Evolutionary conservation across 768 basidiomycete species (phyloP), one percentile per base, ranked within the genome.

Genomic region (Amanita inopinata): DNA sequence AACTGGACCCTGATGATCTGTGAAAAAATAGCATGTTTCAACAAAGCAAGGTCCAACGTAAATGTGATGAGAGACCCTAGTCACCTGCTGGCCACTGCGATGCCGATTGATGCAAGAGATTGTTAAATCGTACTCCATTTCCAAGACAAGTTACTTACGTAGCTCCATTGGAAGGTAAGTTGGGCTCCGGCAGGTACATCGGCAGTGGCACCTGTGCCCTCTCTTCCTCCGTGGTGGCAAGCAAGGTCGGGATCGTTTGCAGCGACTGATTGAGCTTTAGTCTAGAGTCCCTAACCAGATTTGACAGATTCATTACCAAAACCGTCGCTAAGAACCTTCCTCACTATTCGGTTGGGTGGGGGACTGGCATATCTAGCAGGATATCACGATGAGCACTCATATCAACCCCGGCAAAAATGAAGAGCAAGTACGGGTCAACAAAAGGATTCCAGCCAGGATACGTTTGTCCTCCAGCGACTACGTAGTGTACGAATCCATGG

Each of bases 1-100:
- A 15, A 71, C 64, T 19, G 69, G 70, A 3, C 71, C 71, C 53
- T 66, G 58, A 53, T 72, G 73, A 49, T 71, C 72, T 69, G 34
- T 43, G 41, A 33, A 33, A 27, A 40, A 40, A 34, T 14, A 14
- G 11, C 24, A 18, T 34, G n/a, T 15, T 34, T 34, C 22, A 35
- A 24, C 37, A n/a, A n/a, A n/a, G n/a, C n/a, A n/a, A n/a, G n/a
- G n/a, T n/a, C n/a, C n/a, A n/a, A n/a, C n/a, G n/a, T n/a, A n/a
- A n/a, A n/a, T n/a, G n/a, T n/a, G n/a, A n/a, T n/a, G n/a, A n/a
- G n/a, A 43, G 27, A 45, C 33, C 23, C 40, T 20, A 23, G 39
- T 46, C 49, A 64, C 65, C 65, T 36, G 53, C 54, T 38, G 61
- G 65, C 66, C 66, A 66, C 66, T 67, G 41, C 2, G 34, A n/a